Evolutionary conservation across 305 asterid species (phyloP).

Genomic region (Striga hermonthica): DNA sequence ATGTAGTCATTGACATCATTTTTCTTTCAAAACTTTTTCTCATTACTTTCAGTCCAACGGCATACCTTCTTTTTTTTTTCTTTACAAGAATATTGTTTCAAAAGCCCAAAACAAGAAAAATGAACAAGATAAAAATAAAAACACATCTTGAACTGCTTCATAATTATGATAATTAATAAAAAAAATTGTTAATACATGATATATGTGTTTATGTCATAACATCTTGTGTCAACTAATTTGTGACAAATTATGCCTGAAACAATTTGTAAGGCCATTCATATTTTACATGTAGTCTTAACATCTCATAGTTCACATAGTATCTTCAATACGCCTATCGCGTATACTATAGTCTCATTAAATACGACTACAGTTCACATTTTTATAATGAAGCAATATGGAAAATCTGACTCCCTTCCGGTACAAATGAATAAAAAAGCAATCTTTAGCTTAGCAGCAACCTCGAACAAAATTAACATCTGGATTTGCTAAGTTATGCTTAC

Average conservation of each 20-base stretch:
- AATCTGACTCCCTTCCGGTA: slow-evolving; percentile 9
- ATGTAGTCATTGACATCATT: slow-evolving; percentile 2
- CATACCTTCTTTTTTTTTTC: not conserved
- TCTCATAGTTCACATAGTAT: not conserved
- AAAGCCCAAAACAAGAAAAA: not conserved
- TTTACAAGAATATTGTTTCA: not conserved
- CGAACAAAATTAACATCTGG: slow-evolving; percentile 20
- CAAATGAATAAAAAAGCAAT: slow-evolving; percentile 24
- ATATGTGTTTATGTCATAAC: not conserved
- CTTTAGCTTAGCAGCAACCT: slow-evolving; percentile 19
- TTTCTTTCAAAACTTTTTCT: not conserved
- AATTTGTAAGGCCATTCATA: not conserved
- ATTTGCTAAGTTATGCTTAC: slow-evolving; percentile 35
- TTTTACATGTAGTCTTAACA: not conserved
- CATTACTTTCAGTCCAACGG: not conserved
- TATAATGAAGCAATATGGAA: slow-evolving; percentile 16
- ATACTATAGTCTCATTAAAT: not conserved
- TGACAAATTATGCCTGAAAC: not conserved
- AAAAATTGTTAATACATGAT: not conserved
- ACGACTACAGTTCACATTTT: not conserved
- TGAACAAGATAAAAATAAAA: not conserved
- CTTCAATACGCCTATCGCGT: no score
- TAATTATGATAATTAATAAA: not conserved
- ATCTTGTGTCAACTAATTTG: not conserved
- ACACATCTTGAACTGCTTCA: not conserved